These are phyloP conservation scores for Ceriops decandra DNA, from an alignment of 345 rosid genomes.

Conservation along the genomic window DNA sequence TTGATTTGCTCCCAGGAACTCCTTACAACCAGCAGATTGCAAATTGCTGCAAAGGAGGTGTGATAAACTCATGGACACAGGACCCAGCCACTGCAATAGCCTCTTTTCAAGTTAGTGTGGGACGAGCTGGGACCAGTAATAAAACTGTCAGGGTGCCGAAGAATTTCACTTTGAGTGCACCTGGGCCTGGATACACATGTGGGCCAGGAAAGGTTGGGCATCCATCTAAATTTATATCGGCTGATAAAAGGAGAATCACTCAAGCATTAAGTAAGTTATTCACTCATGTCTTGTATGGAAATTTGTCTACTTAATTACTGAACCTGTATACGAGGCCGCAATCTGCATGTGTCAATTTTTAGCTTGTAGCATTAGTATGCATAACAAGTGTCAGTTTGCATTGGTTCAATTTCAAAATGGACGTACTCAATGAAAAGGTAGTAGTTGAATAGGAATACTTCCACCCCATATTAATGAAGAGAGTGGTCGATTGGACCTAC, in stretches of 20 bases:
- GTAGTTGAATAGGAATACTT: background rate
- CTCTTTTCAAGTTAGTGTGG: conserved; percentile 34
- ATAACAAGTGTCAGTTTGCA: too few species aligned
- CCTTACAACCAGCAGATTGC: conserved; percentile 38
- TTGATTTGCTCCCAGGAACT: conserved; percentile 32
- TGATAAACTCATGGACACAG: conserved; percentile 28
- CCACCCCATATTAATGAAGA: background rate
- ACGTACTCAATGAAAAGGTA: background rate
- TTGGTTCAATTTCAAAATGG: too few species aligned
- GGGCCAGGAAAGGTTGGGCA: conserved; percentile 30
- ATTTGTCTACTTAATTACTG: too few species aligned
- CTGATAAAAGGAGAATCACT: conserved; percentile 30
- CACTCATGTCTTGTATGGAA: background rate
- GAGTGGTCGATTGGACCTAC: background rate
- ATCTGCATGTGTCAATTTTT: background rate
- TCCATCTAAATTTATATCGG: conserved; percentile 19
- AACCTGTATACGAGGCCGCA: too few species aligned
- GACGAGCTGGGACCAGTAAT: conserved; percentile 33
- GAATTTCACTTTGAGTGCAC: conserved; percentile 32
- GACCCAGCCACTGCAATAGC: conserved; percentile 20
- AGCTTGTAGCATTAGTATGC: conserved; percentile 1
- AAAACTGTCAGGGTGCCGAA: conserved; percentile 32
- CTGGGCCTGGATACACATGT: conserved; percentile 35
- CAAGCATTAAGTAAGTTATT: conserved; percentile 31
- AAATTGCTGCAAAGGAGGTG: conserved; percentile 36